Percentiles rank a stretch among this genome's conserved stretches.
phyloP scores from a whole-genome alignment of 2,329 filamentous ascomycete species.

The Exophiala lecanii-corni region DNA sequence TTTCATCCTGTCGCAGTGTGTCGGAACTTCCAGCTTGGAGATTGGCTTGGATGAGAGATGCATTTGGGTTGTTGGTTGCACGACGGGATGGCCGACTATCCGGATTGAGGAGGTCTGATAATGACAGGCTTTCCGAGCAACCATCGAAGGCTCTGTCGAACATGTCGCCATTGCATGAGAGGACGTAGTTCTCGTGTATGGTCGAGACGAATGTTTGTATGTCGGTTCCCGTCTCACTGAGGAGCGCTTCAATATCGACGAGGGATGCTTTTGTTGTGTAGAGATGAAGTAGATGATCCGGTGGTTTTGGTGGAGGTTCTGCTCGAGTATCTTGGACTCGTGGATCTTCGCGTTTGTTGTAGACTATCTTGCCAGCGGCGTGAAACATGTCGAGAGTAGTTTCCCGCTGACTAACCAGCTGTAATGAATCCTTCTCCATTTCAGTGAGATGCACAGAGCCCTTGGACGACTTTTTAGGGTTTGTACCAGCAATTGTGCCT shows the following conservation, averaged over 20 bases:
- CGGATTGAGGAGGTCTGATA: slow-evolving; percentile 78
- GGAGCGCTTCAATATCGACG: slow-evolving; percentile 68
- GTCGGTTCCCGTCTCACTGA: slow-evolving; percentile 91
- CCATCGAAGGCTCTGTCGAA: slow-evolving; percentile 74
- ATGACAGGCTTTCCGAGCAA: slow-evolving; percentile 83
- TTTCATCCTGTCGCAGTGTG: slow-evolving; percentile 82
- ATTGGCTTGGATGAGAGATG: slow-evolving; percentile 29
- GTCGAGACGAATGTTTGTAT: slow-evolving; percentile 84
- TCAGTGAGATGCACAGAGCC: slow-evolving; percentile 61
- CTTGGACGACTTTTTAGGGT: slow-evolving; percentile 50
- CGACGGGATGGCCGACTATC: slow-evolving; percentile 47
- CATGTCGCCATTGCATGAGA: slow-evolving; percentile 69
- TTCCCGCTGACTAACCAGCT: slow-evolving; percentile 80
- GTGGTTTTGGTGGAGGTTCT: slow-evolving; percentile 49
- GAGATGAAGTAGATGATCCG: slow-evolving; percentile 53
- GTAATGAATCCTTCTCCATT: slow-evolving; percentile 73
- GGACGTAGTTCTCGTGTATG: slow-evolving; percentile 86
- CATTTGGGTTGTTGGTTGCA: slow-evolving; percentile 20
- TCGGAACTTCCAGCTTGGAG: slow-evolving; percentile 61
- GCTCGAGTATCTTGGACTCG: slow-evolving; percentile 30
- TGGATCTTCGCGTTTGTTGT: slow-evolving; percentile 77
- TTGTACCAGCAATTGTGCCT: slow-evolving; percentile 64
- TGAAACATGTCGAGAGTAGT: slow-evolving; percentile 92
- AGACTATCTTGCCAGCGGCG: slow-evolving; percentile 89
- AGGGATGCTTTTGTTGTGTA: slow-evolving; percentile 60